phyloP scores from a whole-genome alignment of 805 yeast genomes.

The Barnettozyma sucrosica region DNA sequence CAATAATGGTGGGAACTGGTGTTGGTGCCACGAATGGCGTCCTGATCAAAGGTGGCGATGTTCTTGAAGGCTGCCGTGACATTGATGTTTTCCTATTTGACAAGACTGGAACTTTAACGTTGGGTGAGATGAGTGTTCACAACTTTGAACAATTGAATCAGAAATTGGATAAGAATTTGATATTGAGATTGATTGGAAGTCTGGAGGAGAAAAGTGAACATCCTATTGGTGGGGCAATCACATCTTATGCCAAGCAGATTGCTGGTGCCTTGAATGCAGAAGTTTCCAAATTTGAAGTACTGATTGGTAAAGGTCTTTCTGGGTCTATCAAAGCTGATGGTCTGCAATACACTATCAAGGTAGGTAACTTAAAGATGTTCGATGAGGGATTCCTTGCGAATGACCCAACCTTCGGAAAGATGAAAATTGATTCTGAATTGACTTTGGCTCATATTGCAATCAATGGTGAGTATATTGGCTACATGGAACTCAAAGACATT shows the following conservation, averaged over 20 bases:
- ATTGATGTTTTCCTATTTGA: slow-evolving; percentile 74
- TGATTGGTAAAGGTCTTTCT: slow-evolving; percentile 35
- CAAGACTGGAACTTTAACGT: slow-evolving; percentile 92
- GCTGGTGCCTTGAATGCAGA: slow-evolving; percentile 5
- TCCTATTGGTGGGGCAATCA: slow-evolving; percentile 76
- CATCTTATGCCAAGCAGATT: slow-evolving; percentile 28
- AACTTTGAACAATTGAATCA: slow-evolving; percentile 15
- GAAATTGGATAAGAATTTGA: slow-evolving; percentile 8
- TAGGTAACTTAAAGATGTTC: slow-evolving; percentile 44
- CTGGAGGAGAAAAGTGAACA: slow-evolving; percentile 76
- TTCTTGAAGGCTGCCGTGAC: slow-evolving; percentile 65
- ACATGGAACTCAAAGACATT: slow-evolving; percentile 59
- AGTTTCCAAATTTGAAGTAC: slow-evolving; percentile 25
- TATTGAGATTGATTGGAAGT: slow-evolving; percentile 49
- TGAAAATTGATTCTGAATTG: slow-evolving; percentile 28
- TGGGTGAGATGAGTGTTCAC: slow-evolving; percentile 64
- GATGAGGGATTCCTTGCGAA: slow-evolving; percentile 10
- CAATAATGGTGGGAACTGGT: slow-evolving; percentile 98
- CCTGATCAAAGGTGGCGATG: slow-evolving; percentile 87
- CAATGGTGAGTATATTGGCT: slow-evolving; percentile 55
- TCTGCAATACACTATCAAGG: slow-evolving; percentile 29
- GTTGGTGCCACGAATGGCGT: slow-evolving; percentile 89
- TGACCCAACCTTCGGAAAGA: slow-evolving; percentile 10
- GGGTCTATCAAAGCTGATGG: slow-evolving; percentile 22
- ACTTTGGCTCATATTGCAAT: slow-evolving; percentile 56